phyloP scores from a whole-genome alignment of 306 rosid species.

The Dryas alaskensis region DNA sequence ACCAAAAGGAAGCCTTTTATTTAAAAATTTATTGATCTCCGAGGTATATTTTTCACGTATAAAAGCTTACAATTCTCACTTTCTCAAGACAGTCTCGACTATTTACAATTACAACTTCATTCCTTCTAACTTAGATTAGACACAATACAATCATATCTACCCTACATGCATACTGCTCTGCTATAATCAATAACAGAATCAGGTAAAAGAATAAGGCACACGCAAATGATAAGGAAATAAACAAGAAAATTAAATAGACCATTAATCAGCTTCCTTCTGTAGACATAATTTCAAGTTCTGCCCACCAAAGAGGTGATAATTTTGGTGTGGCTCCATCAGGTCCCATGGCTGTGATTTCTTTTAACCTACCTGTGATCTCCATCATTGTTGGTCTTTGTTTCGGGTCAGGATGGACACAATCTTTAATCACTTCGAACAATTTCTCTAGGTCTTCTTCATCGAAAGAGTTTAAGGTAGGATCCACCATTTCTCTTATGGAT shows the following conservation, averaged over 20 bases:
- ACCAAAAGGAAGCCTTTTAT: not conserved
- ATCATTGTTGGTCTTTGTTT: conserved; percentile 57
- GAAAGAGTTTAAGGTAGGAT: conserved; percentile 55
- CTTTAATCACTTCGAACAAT: conserved; percentile 49
- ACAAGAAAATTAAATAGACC: conserved; percentile 18
- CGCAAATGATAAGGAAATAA: not conserved
- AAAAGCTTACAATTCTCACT: conserved; percentile 1
- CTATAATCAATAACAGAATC: conserved; percentile 34
- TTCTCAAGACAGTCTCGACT: not conserved
- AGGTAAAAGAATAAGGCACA: conserved; percentile 6
- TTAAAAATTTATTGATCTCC: conserved; percentile 1
- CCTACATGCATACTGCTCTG: conserved; percentile 15
- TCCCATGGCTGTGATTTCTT: conserved; percentile 63
- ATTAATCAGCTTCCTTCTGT: conserved; percentile 43
- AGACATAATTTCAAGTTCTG: conserved; percentile 81
- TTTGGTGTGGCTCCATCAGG: conserved; percentile 79
- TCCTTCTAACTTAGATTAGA: conserved; percentile 13
- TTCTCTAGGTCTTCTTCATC: conserved; percentile 47
- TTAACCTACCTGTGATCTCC: conserved; percentile 55
- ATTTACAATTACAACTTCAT: conserved; percentile 20
- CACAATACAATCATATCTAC: conserved; percentile 12
- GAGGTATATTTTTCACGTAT: not conserved
- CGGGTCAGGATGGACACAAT: conserved; percentile 51
- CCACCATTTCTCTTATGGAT: conserved; percentile 57
- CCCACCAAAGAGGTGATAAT: conserved; percentile 94